Evolutionary conservation across 148 eudicot genomes (phyloP), one percentile per base, ranked within the genome.

Genomic region (Persicaria tinctoria): DNA sequence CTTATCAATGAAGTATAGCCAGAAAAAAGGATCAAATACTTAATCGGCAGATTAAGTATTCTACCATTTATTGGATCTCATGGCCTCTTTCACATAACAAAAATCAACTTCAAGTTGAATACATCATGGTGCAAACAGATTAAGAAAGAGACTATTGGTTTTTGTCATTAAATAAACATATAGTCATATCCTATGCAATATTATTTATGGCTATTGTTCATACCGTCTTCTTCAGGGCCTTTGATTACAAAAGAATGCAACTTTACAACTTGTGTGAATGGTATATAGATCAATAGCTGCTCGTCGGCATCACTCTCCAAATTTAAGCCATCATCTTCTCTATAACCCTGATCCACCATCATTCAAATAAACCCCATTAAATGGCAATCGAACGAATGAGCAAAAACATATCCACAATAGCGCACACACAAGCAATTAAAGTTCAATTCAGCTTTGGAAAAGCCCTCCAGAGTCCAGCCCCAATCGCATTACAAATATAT

Each of bases 221-320:
- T 82, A 90, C 98, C 98, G 79, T 95, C 98, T 47, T 95, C 97
- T 78, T 92, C 92, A 16, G 92, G 90, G 72, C 98, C 98, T 85
- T 85, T 84, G 72, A 95, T 76, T 66, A 76, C 80, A 75, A 92
- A 81, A 14, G 98, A 95, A 80, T 92, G 97, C 79, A 95, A 80
- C 80, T 95, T 95, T 59, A 92, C 79, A 50, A 95, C 93, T 85
- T 90, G 96, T 53, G 77, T 81, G 81, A 95, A 95, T 38, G 98
- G 98, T 70, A 95, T 82, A 80, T 95, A 92, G 70, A 95, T 86
- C 84, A 95, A 78, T 53, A 95, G 92, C 60, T 95, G 98, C 76
- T 95, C 98, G 82, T 95, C 98, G 9, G 98, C 97, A 84, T 95
- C 98, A 86, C 98, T 95, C 84, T 92, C 92, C 63, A 95, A 77